Evolutionary conservation across 1,139 yeast species (phyloP), one percentile per base, ranked within the genome.

Genomic region (Groenewaldozyma auringiensis): DNA sequence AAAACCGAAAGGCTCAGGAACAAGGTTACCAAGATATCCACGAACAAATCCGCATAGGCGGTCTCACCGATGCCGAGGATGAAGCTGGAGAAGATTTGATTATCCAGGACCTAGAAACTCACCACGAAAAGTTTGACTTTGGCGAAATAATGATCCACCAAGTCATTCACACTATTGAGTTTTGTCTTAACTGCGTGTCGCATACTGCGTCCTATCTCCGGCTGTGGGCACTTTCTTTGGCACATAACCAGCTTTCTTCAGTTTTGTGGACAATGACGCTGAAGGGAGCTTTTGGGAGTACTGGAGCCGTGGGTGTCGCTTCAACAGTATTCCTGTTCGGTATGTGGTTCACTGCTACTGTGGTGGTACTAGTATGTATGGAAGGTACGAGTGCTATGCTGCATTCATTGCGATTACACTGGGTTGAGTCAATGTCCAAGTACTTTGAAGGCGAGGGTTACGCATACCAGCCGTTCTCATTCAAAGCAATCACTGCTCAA

Each of bases 341-440:
- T 17, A 80, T 92, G 80, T 94, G 99, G 99, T 88, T 94, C 64
- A 77, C 80, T 3, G 74, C 92, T 51, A 89, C 98, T 0, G 89
- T 88, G 22, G 82, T 88, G 55, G 88, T 94, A 44, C 75, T 94
- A 62, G 97, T 92, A 42, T 74, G 87, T 47, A 92, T 94, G 98
- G 98, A 94, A 68, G 99, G 99, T 45, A 94, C 98, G 0, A 85
- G 96, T 38, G 98, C 98, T 18, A 94, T 94, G 98, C 75, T 94
- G 59, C 99, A 94, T 67, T 85, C 96, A 4, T 75, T 94, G 58
- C 84, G 98, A 68, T 74, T 92, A 59, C 98, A 92, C 65, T 92
- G 99, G 99, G 98, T 94, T 48, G 99, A 94, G 68, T 87, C 96
- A 29, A 94, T 94, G 98, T 88, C 96, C 45, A 94, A 94, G 68